Evolutionary conservation across 1,139 yeast genomes (phyloP), one percentile per base, ranked within the genome.

Genomic region (Sugiyamaella pinicola): DNA sequence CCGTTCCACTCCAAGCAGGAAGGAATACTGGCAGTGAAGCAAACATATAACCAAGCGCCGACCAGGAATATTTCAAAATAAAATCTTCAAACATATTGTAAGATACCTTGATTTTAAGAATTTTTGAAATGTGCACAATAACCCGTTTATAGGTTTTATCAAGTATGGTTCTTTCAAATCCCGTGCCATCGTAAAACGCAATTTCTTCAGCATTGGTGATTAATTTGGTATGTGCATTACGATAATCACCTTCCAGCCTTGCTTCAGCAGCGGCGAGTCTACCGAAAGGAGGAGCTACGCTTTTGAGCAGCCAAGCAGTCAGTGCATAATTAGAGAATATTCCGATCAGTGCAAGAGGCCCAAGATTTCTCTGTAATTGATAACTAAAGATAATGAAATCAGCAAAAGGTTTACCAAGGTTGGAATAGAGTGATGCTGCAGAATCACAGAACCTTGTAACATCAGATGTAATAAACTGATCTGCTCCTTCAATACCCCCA

Each of bases 181-280:
- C 74, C 0, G 95, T 85, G 28, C 98, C 98, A 66, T 90, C 91
- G 67, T 90, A 91, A 67, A 91, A 91, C 0, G 96, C 96, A 64
- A 91, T 89, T 68, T 91, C 97, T 71, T 91, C 97, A 62, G 91
- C 85, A 65, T 91, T 91, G 53, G 87, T 85, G 66, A 89, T 89
- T 66, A 91, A 77, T 65, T 88, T 87, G 62, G 90, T 75, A 65
- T 91, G 96, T 59, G 88, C 87, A 62, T 87, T 90, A 66, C 91
- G 87, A 68, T 88, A 91, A 56, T 86, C 86, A 53, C 97, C 96
- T 70, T 91, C 97, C 33, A 91, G 79, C 48, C 67, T 62, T 3
- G 96, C 87, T 68, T 83, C 86, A 44, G 75, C 74, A 39, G 93
- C 82, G 17, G 91, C 81, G 53, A 90, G 73, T 63, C 80, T 81